These are phyloP conservation scores for Euphorbia peplus DNA, from an alignment of 345 rosid species.

Conservation along the genomic window DNA sequence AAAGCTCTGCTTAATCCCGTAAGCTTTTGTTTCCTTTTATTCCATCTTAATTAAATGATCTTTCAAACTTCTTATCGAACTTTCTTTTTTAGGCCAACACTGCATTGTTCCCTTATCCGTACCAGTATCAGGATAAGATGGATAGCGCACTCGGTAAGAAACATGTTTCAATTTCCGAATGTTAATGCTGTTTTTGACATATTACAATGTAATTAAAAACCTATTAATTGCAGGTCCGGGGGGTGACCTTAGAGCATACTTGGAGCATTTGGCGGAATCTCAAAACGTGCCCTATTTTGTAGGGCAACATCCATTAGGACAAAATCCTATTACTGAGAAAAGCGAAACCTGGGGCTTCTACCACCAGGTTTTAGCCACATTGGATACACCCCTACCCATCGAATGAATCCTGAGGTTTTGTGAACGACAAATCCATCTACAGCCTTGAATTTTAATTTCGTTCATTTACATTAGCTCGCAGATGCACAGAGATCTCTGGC, in stretches of 20 bases:
- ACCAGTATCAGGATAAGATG: constrained; percentile 37
- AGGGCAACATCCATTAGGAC: constrained; percentile 68
- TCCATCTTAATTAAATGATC: neutral
- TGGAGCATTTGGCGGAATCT: constrained; percentile 53
- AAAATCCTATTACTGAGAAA: constrained; percentile 51
- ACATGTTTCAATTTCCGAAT: neutral
- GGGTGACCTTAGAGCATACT: constrained; percentile 66
- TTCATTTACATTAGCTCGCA: neutral
- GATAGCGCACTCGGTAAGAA: constrained; percentile 67
- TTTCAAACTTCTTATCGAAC: neutral
- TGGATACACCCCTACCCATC: no score
- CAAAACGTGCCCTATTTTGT: constrained; percentile 56
- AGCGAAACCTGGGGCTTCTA: constrained; percentile 65
- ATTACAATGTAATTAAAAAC: neutral
- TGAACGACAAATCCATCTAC: neutral
- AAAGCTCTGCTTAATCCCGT: constrained; percentile 95
- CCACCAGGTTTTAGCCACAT: constrained; percentile 14
- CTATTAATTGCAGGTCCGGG: constrained; percentile 44
- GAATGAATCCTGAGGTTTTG: no score
- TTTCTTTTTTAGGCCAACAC: constrained; percentile 49
- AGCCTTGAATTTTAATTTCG: neutral
- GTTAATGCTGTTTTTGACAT: neutral
- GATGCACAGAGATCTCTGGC: neutral
- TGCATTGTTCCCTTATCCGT: constrained; percentile 73
- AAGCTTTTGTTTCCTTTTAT: constrained; percentile 28